phyloP scores from a whole-genome alignment of 352 stramenopile species.

The Phytopythium litorale region DNA sequence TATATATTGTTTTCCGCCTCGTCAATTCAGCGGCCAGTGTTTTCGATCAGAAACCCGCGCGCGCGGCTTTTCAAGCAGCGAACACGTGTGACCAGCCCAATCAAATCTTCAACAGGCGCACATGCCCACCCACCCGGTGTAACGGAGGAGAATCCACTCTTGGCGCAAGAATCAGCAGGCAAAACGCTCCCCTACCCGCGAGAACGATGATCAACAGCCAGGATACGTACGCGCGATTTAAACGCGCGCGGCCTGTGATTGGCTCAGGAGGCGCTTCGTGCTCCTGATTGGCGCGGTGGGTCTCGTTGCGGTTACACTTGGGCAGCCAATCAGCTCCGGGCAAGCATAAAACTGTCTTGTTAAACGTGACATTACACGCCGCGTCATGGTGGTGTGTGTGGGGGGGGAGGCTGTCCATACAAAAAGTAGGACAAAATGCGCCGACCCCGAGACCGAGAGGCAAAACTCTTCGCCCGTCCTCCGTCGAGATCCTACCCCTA shows the following conservation, averaged over 20 bases:
- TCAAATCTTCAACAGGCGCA: slow-evolving; percentile 5
- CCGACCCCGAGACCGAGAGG: neutral
- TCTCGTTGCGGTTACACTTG: neutral
- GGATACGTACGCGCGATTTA: neutral
- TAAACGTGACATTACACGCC: slow-evolving; percentile 1
- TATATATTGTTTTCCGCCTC: too few species aligned
- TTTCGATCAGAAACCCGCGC: too few species aligned
- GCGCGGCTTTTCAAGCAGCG: neutral
- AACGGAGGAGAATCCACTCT: neutral
- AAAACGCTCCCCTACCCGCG: slow-evolving; percentile 1
- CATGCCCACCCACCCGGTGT: neutral
- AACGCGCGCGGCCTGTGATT: neutral
- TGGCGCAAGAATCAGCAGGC: neutral
- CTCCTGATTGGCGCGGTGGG: neutral
- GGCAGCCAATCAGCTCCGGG: neutral
- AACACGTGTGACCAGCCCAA: neutral
- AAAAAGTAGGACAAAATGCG: neutral
- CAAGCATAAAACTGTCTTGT: neutral
- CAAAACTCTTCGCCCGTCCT: neutral
- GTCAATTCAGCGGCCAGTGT: too few species aligned
- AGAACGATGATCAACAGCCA: slow-evolving; percentile 7
- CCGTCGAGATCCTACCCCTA: neutral
- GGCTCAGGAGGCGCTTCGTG: neutral
- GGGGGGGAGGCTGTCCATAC: neutral
- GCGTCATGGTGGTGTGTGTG: neutral